Conservation (phyloP, 2,329 filamentous ascomycete genomes). For the Fusarium sp. region DNA sequence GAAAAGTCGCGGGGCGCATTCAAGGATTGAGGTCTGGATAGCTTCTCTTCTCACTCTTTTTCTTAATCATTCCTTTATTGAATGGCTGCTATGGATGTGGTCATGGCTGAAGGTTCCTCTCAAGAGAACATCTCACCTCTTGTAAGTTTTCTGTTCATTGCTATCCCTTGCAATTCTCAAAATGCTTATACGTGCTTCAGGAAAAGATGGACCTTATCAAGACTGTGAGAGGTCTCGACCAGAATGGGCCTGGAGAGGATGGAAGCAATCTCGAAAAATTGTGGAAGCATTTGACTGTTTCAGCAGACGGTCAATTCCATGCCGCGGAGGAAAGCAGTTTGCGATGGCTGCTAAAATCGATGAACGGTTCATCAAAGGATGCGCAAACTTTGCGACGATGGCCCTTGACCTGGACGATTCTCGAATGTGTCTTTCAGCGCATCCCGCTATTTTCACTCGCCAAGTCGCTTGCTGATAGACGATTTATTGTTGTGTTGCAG, state of each 20-base stretch:
- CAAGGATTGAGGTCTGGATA: slow-evolving; percentile 29
- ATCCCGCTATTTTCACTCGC: slow-evolving; percentile 77
- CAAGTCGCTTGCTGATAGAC: slow-evolving; percentile 75
- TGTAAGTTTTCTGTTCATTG: slow-evolving; percentile 28
- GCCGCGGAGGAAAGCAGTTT: slow-evolving; percentile 68
- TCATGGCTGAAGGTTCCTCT: slow-evolving; percentile 29
- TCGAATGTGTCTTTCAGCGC: slow-evolving; percentile 69
- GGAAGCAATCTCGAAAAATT: slow-evolving; percentile 61
- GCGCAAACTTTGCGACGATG: slow-evolving; percentile 66
- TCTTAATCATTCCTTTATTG: slow-evolving; percentile 16
- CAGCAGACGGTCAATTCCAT: slow-evolving; percentile 57
- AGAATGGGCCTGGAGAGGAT: slow-evolving; percentile 58
- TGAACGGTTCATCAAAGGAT: slow-evolving; percentile 60
- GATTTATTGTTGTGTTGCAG: slow-evolving; percentile 74
- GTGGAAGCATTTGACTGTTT: slow-evolving; percentile 60
- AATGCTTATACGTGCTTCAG: slow-evolving; percentile 44
- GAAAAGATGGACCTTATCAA: slow-evolving; percentile 58
- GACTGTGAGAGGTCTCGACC: slow-evolving; percentile 66
- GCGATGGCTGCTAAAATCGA: slow-evolving; percentile 71
- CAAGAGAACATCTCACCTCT: slow-evolving; percentile 6
- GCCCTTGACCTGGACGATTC: slow-evolving; percentile 69
- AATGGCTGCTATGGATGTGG: slow-evolving; percentile 35
- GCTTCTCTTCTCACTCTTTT: slow-evolving; percentile 30
- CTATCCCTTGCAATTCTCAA: slow-evolving; percentile 5
- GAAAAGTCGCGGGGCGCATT: slow-evolving; percentile 44